Percentiles rank a stretch among this genome's conserved stretches.
Conservation (phyloP, 495 filamentous ascomycete species). For the Barbatosphaeria neglecta region DNA sequence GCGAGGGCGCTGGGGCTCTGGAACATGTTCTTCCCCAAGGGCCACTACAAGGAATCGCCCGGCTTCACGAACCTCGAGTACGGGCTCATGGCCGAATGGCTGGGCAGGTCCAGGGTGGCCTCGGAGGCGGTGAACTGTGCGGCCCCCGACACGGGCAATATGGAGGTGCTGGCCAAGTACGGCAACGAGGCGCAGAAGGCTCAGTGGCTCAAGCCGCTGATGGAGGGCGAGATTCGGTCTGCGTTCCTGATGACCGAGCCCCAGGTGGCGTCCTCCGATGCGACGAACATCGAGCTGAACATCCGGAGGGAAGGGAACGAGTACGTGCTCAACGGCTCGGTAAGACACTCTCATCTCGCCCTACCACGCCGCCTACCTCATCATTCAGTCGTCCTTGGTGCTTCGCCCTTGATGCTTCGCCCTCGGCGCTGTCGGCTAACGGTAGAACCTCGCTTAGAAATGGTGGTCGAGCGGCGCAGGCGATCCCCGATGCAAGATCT, state of each 20-base stretch:
- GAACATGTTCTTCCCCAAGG: conserved; percentile 96
- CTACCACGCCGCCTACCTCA: too few species aligned
- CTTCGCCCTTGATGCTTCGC: too few species aligned
- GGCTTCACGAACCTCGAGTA: conserved; percentile 89
- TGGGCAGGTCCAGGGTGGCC: conserved; percentile 68
- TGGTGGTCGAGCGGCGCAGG: conserved; percentile 94
- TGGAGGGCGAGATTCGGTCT: conserved; percentile 77
- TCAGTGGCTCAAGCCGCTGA: conserved; percentile 69
- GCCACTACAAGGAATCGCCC: conserved; percentile 87
- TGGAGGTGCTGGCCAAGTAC: conserved; percentile 93
- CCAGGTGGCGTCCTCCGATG: conserved; percentile 73
- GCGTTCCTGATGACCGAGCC: conserved; percentile 95
- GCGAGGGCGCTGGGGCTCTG: conserved; percentile 80
- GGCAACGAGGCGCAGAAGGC: conserved; percentile 82
- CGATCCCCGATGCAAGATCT: conserved; percentile 79
- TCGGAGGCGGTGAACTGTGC: conserved; percentile 87
- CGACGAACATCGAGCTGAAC: conserved; percentile 73
- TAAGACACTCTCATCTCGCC: conserved; percentile 34
- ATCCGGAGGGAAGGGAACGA: conserved; percentile 72
- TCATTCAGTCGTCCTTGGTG: too few species aligned
- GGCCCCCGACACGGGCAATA: conserved; percentile 88
- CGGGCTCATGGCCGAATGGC: conserved; percentile 81
- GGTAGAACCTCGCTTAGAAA: conserved; percentile 50
- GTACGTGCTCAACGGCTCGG: conserved; percentile 76
- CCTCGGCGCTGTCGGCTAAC: neutral